These are phyloP conservation scores for Coemansia furcata DNA, from an alignment of 192 early-diverging fungal species.

Conservation along the genomic window DNA sequence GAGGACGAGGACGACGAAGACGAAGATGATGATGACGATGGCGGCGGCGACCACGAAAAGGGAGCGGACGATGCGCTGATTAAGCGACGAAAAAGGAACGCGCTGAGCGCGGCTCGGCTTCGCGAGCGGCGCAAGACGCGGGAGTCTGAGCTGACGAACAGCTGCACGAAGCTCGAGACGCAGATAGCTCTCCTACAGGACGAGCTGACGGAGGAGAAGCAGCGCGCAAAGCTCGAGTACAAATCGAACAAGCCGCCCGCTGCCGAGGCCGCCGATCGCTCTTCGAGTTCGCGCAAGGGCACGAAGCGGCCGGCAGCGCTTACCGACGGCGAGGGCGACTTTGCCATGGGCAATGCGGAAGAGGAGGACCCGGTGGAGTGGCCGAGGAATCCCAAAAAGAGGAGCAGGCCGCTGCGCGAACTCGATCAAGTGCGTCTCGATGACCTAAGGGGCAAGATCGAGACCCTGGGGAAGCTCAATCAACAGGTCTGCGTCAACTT, in stretches of 20 bases:
- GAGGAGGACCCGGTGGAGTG: not conserved
- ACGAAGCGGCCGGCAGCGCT: conserved; percentile 11
- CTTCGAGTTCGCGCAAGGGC: not conserved
- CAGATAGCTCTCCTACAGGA: conserved; percentile 36
- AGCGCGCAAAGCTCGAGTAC: conserved; percentile 17
- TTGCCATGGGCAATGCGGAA: conserved; percentile 7
- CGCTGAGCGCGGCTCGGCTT: conserved; percentile 48
- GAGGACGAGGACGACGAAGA: conserved; percentile 2
- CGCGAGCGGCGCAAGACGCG: conserved; percentile 49
- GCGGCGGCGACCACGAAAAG: not conserved
- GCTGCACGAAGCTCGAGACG: conserved; percentile 32
- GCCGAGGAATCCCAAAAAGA: conserved; percentile 5
- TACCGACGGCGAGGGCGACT: conserved; percentile 11
- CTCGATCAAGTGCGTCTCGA: conserved; percentile 43
- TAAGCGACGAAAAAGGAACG: conserved; percentile 49
- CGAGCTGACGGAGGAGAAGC: conserved; percentile 40
- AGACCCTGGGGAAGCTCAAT: conserved; percentile 41
- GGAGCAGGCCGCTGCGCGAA: conserved; percentile 34
- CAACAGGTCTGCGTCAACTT: conserved; percentile 47
- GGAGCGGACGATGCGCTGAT: conserved; percentile 38
- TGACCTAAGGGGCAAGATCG: conserved; percentile 39
- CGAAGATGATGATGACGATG: not conserved
- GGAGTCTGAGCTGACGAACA: conserved; percentile 32
- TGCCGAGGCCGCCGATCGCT: not conserved
- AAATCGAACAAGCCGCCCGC: not conserved